Evolutionary conservation across 2,329 filamentous ascomycete species (phyloP).

Genomic region (Aspergillus brasiliensis): DNA sequence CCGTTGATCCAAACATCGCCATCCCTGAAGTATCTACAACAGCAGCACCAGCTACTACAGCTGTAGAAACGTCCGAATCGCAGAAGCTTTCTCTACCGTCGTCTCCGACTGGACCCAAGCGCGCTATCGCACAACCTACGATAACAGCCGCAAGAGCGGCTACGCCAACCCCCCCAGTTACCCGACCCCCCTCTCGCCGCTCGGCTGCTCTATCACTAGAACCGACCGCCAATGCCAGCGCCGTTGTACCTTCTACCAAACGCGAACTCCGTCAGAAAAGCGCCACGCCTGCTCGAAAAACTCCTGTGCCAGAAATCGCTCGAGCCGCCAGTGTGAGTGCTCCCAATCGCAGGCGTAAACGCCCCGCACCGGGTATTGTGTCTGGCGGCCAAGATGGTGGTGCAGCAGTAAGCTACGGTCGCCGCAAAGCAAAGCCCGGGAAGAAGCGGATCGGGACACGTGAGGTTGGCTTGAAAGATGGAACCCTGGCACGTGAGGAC

Average conservation of each 20-base stretch:
- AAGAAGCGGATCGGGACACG: constrained; percentile 42
- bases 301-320: constrained; percentile 45
- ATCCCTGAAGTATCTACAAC: constrained; percentile 46
- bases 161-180: constrained; percentile 32
- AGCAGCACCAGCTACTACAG: constrained; percentile 38
- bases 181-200: constrained; percentile 37
- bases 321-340: constrained; percentile 37
- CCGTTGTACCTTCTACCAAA: constrained; percentile 15
- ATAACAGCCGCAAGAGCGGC: constrained; percentile 1
- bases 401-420: constrained; percentile 63
- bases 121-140: constrained; percentile 19
- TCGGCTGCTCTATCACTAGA: constrained; percentile 32
- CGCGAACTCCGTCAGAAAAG: constrained; percentile 46
- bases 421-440: constrained; percentile 57
- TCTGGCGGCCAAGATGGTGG: constrained; percentile 60
- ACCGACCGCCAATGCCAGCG: constrained; percentile 18
- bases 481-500: constrained; percentile 32
- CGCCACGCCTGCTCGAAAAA: constrained; percentile 42
- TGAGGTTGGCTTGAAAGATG: constrained; percentile 40
- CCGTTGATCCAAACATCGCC: constrained; percentile 27
- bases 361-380: constrained; percentile 62
- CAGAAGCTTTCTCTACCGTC: constrained; percentile 25
- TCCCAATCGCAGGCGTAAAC: constrained; percentile 54
- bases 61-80: constrained; percentile 21
- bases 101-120: constrained; percentile 29